Conservation (phyloP, 2,329 filamentous ascomycete species). For the Gliomastix tumulicola region DNA sequence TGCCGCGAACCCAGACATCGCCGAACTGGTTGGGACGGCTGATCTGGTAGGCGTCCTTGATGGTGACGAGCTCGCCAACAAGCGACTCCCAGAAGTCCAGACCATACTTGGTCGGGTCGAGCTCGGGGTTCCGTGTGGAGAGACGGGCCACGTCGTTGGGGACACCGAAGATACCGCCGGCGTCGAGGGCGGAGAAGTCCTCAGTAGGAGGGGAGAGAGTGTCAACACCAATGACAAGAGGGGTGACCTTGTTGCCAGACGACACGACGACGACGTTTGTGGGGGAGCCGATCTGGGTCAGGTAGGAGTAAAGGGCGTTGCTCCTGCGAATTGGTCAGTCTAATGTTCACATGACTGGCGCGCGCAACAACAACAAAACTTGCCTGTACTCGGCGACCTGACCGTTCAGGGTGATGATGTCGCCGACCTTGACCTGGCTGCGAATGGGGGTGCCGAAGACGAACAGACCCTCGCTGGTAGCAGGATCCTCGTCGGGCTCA, state of each 20-base stretch:
- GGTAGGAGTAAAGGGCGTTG: conserved; percentile 47
- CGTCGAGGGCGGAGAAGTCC: conserved; percentile 55
- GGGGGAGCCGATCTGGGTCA: conserved; percentile 56
- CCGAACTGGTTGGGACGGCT: conserved; percentile 56
- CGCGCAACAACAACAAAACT: conserved; percentile 7
- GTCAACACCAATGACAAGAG: conserved; percentile 54
- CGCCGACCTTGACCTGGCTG: conserved; percentile 50
- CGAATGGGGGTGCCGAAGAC: conserved; percentile 49
- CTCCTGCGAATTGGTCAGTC: conserved; percentile 28
- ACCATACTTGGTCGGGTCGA: conserved; percentile 55
- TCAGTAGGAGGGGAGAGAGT: conserved; percentile 51
- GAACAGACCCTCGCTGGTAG: conserved; percentile 60
- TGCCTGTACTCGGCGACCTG: conserved; percentile 50
- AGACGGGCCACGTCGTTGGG: conserved; percentile 56
- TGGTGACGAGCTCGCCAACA: conserved; percentile 59
- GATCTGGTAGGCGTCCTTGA: conserved; percentile 49
- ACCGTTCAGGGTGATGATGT: conserved; percentile 54
- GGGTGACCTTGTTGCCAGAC: conserved; percentile 43
- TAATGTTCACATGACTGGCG: neutral
- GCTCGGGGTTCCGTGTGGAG: conserved; percentile 50
- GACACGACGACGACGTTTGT: conserved; percentile 45
- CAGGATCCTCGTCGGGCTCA: conserved; percentile 43
- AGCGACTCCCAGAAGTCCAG: conserved; percentile 71
- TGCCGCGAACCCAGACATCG: conserved; percentile 62
- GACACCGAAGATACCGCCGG: conserved; percentile 56